Evolutionary conservation across 2,329 filamentous ascomycete genomes (phyloP).

Genomic region (Exophiala xenobiotica): DNA sequence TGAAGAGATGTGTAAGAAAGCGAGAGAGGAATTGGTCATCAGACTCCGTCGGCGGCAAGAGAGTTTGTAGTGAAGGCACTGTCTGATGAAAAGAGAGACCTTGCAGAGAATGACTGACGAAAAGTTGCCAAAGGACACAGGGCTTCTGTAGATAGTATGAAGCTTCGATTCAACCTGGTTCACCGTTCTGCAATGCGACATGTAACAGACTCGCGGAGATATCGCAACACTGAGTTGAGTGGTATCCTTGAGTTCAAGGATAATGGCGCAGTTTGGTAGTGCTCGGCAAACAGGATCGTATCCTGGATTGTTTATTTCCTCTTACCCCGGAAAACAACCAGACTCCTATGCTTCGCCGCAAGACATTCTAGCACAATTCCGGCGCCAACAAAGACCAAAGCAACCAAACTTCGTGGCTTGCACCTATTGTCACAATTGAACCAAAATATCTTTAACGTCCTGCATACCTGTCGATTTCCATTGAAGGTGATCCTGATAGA

Average conservation of each 20-base stretch:
- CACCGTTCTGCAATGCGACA: not conserved
- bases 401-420: not conserved
- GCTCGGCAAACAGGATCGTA: not conserved
- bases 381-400: not conserved
- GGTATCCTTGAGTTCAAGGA: not conserved
- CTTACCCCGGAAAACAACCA: not conserved
- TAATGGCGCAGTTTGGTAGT: not conserved
- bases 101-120: not conserved
- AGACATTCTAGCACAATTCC: not conserved
- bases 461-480: no score
- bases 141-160: not conserved
- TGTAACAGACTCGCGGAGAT: not conserved
- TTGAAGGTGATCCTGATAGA: no score
- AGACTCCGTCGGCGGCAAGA: conserved; percentile 11
- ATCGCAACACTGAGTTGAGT: not conserved
- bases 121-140: not conserved
- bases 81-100: not conserved
- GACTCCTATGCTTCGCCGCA: not conserved
- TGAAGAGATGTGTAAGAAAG: conserved; percentile 32
- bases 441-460: no score
- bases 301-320: not conserved
- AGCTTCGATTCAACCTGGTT: not conserved
- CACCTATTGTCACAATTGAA: not conserved
- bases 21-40: conserved; percentile 26
- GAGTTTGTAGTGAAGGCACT: not conserved